phyloP scores from a whole-genome alignment of 176 grass and related monocot species.

The Carex pumila region DNA sequence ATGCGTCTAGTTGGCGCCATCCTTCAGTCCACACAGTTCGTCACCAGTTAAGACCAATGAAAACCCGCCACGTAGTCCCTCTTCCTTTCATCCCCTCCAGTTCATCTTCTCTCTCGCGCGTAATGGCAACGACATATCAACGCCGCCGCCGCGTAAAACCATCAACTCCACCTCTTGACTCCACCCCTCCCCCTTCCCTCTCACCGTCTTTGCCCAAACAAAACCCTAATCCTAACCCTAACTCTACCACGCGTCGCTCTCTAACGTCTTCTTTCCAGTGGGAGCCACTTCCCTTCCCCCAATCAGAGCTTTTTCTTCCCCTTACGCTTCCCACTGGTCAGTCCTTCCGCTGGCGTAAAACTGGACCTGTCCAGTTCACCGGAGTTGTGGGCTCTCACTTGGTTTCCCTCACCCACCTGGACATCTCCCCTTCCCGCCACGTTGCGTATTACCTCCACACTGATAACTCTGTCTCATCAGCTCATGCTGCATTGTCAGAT shows the following conservation, averaged over 20 bases:
- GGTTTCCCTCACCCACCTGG: conserved; percentile 65
- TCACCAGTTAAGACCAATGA: neutral
- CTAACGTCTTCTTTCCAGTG: conserved; percentile 40
- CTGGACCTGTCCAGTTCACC: conserved; percentile 49
- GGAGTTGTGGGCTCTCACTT: conserved; percentile 72
- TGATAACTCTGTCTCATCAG: conserved; percentile 3
- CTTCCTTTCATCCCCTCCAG: neutral
- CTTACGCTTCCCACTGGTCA: conserved; percentile 74
- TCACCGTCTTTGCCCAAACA: neutral
- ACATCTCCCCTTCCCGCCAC: conserved; percentile 53
- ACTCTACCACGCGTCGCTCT: conserved; percentile 32
- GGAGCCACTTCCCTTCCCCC: conserved; percentile 49
- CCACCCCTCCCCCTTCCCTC: neutral
- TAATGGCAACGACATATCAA: neutral
- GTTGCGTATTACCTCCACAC: neutral
- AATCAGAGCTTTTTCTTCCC: conserved; percentile 56
- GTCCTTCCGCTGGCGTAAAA: conserved; percentile 85
- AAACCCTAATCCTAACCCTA: conserved; percentile 15
- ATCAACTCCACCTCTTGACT: conserved; percentile 15
- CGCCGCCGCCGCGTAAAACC: conserved; percentile 31
- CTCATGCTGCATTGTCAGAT: conserved; percentile 42
- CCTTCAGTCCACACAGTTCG: neutral
- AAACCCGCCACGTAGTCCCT: conserved; percentile 6
- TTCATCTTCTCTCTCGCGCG: conserved; percentile 23
- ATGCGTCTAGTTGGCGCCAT: neutral